Base-by-base conservation (phyloP, 495 filamentous ascomycete species). In the Daldinia concentrica region DNA sequence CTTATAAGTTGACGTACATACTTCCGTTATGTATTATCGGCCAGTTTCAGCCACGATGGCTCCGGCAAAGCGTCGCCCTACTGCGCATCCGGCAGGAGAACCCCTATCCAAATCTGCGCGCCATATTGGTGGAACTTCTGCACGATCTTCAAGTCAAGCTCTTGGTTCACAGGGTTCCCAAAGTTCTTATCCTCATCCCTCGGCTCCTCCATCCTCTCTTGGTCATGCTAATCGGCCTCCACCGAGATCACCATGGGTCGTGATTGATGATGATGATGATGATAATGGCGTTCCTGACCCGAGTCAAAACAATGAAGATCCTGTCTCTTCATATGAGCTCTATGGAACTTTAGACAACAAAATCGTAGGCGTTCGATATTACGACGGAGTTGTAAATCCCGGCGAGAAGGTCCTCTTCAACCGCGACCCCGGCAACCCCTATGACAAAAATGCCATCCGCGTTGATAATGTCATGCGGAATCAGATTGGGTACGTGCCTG, bases 401-500 rank as follows among this genome's bases (percentile, higher is more conserved):
- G 91, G 91, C 14, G 94, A 98, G 76, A 84, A 87, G 64, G 90
- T 95, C 1, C 68, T 92, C 29, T 74, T 91, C 58, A 80, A 77
- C 32, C 82, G 94, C 68, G 91, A 97, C 63, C 90, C 92, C 2
- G 62, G 73, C 12, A 98, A 98, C 68, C 79, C 66, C 60, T 94
- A 92, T 72, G 93, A 95, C 72, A 64, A 75, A 3, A 96, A 96
- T 81, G 93, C 93, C 2, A 92, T 97, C 56, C 87, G 88, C 6
- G 86, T 95, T 2, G 83, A 90, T 66, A 97, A 96, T 79, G 91
- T 93, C n/a, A 86, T 91, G 78, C 85, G 90, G 22, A 76, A 64
- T 3, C 93, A 97, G 72, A 91, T 97, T 64, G 94, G 94, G 3
- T 92, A 97, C 77, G 85, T 98, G 43, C 90, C 92, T 2, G 80